phyloP scores from a whole-genome alignment of 495 filamentous ascomycete species.

The Penicillium cataractarum region DNA sequence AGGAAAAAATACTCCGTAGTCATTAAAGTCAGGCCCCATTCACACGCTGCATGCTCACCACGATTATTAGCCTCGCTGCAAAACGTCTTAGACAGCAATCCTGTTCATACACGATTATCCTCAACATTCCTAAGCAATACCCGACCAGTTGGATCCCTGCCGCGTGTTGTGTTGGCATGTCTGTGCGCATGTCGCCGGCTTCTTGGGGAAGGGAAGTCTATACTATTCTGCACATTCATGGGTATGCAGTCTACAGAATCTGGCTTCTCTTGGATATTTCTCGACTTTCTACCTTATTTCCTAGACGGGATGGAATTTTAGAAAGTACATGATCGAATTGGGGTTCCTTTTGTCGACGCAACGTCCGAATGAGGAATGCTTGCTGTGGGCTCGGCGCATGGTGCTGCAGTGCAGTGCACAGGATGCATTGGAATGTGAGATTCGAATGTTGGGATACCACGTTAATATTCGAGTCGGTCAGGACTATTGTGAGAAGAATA shows the following conservation, averaged over 20 bases:
- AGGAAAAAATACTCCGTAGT: background rate
- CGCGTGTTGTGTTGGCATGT: conserved; percentile 23
- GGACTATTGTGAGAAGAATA: background rate
- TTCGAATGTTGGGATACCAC: conserved; percentile 5
- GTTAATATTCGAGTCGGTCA: conserved; percentile 15
- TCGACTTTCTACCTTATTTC: background rate
- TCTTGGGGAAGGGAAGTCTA: background rate
- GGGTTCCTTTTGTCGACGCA: conserved; percentile 3
- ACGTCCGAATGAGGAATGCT: conserved; percentile 10
- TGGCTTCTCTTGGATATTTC: background rate
- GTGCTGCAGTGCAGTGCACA: conserved; percentile 15
- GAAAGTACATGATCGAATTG: background rate
- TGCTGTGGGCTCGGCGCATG: conserved; percentile 14
- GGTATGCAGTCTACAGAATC: background rate
- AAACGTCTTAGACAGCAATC: conserved; percentile 1
- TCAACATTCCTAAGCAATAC: conserved; percentile 22
- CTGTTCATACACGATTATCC: background rate
- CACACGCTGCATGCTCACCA: background rate
- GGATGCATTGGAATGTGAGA: conserved; percentile 38
- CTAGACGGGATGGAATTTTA: background rate
- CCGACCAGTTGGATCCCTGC: conserved; percentile 15
- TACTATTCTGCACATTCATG: background rate
- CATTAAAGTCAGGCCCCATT: background rate
- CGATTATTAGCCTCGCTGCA: background rate
- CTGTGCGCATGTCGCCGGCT: conserved; percentile 14